Conservation (phyloP, 176 grass and related monocot species). For the Raddia guianensis region DNA sequence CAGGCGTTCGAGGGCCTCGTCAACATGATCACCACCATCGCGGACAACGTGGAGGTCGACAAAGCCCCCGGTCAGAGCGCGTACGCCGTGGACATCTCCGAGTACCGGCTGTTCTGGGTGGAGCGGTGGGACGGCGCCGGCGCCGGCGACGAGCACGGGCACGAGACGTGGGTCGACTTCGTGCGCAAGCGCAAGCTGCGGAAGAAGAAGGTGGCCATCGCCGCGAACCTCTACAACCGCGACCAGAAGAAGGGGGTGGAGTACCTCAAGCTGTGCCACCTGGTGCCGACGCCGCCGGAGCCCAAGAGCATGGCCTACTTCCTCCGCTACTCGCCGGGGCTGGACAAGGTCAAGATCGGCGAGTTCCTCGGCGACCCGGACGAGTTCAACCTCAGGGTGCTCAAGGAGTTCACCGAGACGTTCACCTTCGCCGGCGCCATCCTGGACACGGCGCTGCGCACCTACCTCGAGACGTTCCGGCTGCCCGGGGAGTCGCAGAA, state of each 20-base stretch:
- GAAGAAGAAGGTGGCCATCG: constrained; percentile 81
- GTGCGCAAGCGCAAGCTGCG: constrained; percentile 75
- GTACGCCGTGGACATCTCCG: constrained; percentile 62
- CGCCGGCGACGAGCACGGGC: not conserved
- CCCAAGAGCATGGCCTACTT: constrained; percentile 77
- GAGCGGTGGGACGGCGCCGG: constrained; percentile 46
- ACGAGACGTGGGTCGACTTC: constrained; percentile 81
- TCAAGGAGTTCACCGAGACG: constrained; percentile 84
- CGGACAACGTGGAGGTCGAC: constrained; percentile 78
- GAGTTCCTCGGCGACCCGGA: constrained; percentile 84
- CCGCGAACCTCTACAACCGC: constrained; percentile 91
- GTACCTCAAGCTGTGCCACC: constrained; percentile 67
- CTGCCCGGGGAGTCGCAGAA: constrained; percentile 95
- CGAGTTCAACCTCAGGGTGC: constrained; percentile 67
- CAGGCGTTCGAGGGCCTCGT: constrained; percentile 92
- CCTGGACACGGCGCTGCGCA: constrained; percentile 74
- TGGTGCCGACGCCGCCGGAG: constrained; percentile 73
- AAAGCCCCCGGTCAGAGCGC: constrained; percentile 38
- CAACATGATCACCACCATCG: constrained; percentile 83
- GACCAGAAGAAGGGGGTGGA: constrained; percentile 94
- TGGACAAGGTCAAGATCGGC: constrained; percentile 85
- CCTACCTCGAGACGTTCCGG: constrained; percentile 86
- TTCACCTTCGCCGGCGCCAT: constrained; percentile 79
- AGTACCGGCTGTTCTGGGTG: constrained; percentile 66
- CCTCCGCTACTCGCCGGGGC: constrained; percentile 73